These are phyloP conservation scores for Eucalyptus rudis DNA, from an alignment of 345 rosid species.

Conservation along the genomic window DNA sequence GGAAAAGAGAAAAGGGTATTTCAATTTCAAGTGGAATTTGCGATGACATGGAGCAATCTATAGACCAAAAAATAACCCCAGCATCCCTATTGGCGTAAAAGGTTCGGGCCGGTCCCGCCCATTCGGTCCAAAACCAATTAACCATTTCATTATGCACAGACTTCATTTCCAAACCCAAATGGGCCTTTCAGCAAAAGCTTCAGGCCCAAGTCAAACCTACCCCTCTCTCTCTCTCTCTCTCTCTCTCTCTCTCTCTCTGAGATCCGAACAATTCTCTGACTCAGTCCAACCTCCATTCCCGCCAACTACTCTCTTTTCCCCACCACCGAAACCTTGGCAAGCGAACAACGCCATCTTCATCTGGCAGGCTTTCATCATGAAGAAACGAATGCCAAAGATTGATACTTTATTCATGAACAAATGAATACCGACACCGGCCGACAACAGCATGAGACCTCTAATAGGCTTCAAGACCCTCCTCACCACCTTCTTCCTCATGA, in stretches of 20 bases:
- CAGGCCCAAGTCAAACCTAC: background rate
- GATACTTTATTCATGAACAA: background rate
- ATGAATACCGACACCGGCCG: background rate
- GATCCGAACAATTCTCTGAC: slow-evolving; percentile 39
- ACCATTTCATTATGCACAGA: background rate
- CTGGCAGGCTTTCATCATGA: background rate
- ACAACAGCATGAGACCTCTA: slow-evolving; percentile 9
- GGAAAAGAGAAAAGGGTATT: background rate
- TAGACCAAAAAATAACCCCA: background rate
- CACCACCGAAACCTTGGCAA: background rate
- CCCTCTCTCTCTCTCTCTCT: background rate
- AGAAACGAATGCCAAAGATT: background rate
- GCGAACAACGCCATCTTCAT: background rate
- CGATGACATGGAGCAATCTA: background rate
- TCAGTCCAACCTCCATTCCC: background rate
- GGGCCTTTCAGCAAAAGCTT: background rate
- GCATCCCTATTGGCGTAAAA: background rate
- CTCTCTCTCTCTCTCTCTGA: background rate
- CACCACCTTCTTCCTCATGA: slow-evolving; percentile 34
- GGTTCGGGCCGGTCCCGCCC: background rate
- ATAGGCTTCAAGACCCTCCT: slow-evolving; percentile 11
- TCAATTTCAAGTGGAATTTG: background rate
- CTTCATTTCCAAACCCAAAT: background rate
- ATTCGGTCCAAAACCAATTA: background rate
- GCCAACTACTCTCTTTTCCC: background rate